Percentiles rank a stretch among this genome's conserved stretches.
phyloP scores from a whole-genome alignment of 2,329 filamentous ascomycete genomes.

The Chrysoporthe deuterocubensis region DNA sequence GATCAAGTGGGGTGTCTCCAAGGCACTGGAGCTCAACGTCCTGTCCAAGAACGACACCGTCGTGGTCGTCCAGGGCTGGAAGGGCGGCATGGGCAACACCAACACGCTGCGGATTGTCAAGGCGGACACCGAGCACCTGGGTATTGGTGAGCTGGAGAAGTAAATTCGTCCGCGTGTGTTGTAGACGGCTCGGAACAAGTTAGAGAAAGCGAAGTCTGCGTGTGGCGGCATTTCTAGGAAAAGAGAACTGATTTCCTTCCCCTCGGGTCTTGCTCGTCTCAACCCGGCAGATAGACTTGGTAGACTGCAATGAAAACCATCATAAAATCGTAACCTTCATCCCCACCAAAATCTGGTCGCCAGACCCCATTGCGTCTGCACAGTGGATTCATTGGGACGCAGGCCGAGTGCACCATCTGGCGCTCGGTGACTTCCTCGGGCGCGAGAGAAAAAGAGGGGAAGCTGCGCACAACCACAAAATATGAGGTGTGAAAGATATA shows the following conservation, averaged over 20 bases:
- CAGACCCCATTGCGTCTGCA: not conserved
- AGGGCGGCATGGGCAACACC: constrained; percentile 89
- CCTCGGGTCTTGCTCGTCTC: not conserved
- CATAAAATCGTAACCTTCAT: not conserved
- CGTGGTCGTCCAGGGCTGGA: constrained; percentile 88
- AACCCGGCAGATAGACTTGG: not conserved
- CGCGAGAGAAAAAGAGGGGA: too few relatives aligned
- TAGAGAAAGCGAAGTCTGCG: not conserved
- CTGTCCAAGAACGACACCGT: constrained; percentile 74
- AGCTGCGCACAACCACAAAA: too few relatives aligned
- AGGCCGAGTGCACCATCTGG: not conserved
- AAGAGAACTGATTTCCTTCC: constrained; percentile 7
- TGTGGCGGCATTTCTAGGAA: constrained; percentile 1
- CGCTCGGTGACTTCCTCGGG: too few relatives aligned
- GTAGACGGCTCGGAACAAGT: constrained; percentile 8
- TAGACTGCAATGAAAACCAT: constrained; percentile 7
- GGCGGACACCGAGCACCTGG: constrained; percentile 62
- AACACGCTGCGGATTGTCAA: constrained; percentile 75
- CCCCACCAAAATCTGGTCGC: not conserved
- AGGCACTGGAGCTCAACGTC: constrained; percentile 82
- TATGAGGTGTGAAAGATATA: too few relatives aligned
- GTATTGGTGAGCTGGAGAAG: constrained; percentile 50
- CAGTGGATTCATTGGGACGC: not conserved
- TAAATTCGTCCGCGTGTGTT: constrained; percentile 3
- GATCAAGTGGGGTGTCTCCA: constrained; percentile 93